Evolutionary conservation across 2,329 filamentous ascomycete species (phyloP), one percentile per base, ranked within the genome.

Genomic region (Colletotrichum sp.): DNA sequence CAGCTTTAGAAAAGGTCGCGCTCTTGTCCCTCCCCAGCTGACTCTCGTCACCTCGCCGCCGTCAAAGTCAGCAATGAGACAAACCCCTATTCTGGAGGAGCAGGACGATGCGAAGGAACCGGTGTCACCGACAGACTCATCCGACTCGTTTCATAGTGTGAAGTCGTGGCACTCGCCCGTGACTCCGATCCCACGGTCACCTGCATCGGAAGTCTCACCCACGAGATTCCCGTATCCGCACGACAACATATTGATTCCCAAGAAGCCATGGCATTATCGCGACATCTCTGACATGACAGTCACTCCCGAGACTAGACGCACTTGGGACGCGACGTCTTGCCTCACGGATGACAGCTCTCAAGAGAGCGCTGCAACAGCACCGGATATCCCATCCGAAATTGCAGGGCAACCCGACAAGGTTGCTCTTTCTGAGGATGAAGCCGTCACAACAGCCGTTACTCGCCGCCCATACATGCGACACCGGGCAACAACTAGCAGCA

Each of bases 81-180:
- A 71, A 52, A 63, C 67, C n/a, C 67, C 76, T 18, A 61, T 67
- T n/a, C 28, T 68, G 15, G 71, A 75, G 59, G 57, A 71, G 61
- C 66, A 78, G 71, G 66, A 79, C 67, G 60, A 77, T 59, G 68
- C 79, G 34, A 75, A 81, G 63, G 81, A 81, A 39, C 79, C 82
- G 13, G 79, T 82, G n/a, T 90, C 89, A 12, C 87, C 88, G 6
- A 85, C 86, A 34, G 85, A 81, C 43, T 87, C 87, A 16, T 82
- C 87, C 18, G 90, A 90, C 68, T 91, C 90, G 1, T 91, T 92
- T 77, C 89, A 90, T 79, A 90, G 87, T 72, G 84, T 87, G 7
- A 85, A 89, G 75, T 89, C 89, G 10, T 90, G 88, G 88, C 85
- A 88, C 77, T 88, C 88, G 26, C 84, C 86, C 12, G 80, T 85